Base-by-base conservation (phyloP, 2,329 filamentous ascomycete species). In the Orbilia oligospora region DNA sequence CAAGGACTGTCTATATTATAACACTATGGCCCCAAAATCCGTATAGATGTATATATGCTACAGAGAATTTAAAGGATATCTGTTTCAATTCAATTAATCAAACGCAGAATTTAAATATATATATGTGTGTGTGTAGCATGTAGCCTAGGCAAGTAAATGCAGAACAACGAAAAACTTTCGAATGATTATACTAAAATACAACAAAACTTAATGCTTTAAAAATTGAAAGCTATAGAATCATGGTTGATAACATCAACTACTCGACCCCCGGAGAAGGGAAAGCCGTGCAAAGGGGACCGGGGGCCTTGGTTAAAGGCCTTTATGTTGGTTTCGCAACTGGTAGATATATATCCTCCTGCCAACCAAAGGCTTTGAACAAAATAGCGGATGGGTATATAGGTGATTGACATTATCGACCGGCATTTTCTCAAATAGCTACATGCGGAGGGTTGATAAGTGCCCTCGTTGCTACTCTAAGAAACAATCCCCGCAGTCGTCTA, bases 401-500 rank as follows among this genome's bases (percentile, higher is more conserved):
- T 27, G 8, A 16, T 41, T 44, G 5, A 22, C 20, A 58, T 36
- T 36, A 36, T 49, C 48, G 18, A 30, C 27, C 27, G 27, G 3
- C 27, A 18, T 14, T 46, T 16, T 22, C 61, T 24, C 18, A 36
- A 65, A 58, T 33, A 78, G 75, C 68, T 18, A 63, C 68, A 20
- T 72, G 67, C 10, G 75, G 58, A 5, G 68, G 68, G 12, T 63
- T 78, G 8, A 10, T 72, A 14, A 51, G 68, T 33, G 75, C 75
- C 4, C 36, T 78, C 33, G 36, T 78, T n/a, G 75, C 75, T 6
- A 72, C 68, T 22, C 24, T 78, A 5, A 68, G 49, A 18, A 72
- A 64, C 30, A 64, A 69, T 16, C 75, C 75, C 16, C 53, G 75
- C 12, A 78, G 71, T 33, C 36, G 63, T 27, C 14, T 78, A 5